Conservation (phyloP, 805 yeast species). For the Metschnikowia lachancei region DNA sequence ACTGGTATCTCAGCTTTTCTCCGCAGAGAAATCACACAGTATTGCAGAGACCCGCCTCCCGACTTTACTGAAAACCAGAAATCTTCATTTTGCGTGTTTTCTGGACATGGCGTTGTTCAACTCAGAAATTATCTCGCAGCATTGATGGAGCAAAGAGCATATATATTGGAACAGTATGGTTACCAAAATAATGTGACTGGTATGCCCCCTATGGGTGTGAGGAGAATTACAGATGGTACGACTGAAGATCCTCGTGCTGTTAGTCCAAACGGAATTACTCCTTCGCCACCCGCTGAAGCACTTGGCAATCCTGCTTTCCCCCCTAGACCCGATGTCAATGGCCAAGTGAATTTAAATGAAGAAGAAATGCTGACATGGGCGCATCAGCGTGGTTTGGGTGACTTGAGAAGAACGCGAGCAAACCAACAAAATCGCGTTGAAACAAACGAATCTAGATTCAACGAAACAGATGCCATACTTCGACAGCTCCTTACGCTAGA, state of each 20-base stretch:
- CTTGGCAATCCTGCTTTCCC: constrained; percentile 16
- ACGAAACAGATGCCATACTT: constrained; percentile 18
- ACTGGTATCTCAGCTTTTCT: constrained; percentile 92
- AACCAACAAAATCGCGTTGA: constrained; percentile 2
- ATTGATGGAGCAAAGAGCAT: constrained; percentile 20
- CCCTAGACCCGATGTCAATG: neutral
- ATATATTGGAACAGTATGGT: constrained; percentile 17
- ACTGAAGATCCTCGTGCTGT: neutral
- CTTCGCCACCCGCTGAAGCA: constrained; percentile 13
- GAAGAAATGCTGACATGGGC: constrained; percentile 22
- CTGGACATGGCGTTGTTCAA: constrained; percentile 82
- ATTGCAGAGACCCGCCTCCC: constrained; percentile 88
- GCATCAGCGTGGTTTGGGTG: constrained; percentile 31
- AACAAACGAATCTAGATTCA: constrained; percentile 6
- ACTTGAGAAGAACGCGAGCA: constrained; percentile 18
- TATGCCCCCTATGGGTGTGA: neutral
- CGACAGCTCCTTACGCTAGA: constrained; percentile 18
- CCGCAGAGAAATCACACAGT: constrained; percentile 77
- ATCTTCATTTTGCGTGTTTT: constrained; percentile 84
- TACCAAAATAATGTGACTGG: neutral
- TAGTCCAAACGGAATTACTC: constrained; percentile 8
- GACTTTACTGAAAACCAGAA: constrained; percentile 88
- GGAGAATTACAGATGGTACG: neutral
- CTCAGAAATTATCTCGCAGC: constrained; percentile 65
- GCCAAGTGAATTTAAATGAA: constrained; percentile 6